Evolutionary conservation across 2,329 filamentous ascomycete species (phyloP), one percentile per base, ranked within the genome.

Genomic region (Alternaria sp.): DNA sequence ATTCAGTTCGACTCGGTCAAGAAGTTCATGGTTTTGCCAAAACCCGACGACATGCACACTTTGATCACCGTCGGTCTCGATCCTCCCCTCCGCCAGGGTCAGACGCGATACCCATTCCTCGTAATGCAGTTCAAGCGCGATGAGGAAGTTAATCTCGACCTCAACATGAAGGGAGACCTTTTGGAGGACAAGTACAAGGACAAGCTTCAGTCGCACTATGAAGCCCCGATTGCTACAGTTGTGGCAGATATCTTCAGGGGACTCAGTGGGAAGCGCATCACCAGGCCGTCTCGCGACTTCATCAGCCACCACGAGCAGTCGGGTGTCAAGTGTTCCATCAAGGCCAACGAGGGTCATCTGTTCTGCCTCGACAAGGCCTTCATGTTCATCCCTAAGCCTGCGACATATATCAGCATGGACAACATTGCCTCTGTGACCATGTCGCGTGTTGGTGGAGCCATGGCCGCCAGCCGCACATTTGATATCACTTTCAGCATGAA

Each of bases 91-190:
- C 91, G 96, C 67, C 96, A 99, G 83, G 96, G 96, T 73, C 96
- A 99, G 83, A 99, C 96, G 11, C 89, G 96, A 74, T 99, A 99
- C 79, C 96, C 96, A 9, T 99, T 99, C 84, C 86, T 99, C 68
- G 96, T 99, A 57, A 99, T 99, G 95, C 96, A 99, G 77, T 93
- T 97, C 80, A 98, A 98, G 86, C 90, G 93, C 72, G 96, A 99
- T 72, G 96, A 99, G 77, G 96, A 99, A 82, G 93, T 97, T 30
- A 95, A 93, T 45, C 91, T 99, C 64, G 96, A 98, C 77, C 85
- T 99, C 55, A 99, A 99, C 83, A 93, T 99, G 83, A 93, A 93
- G 53, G 93, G 97, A 76, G 93, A 97, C 63, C 85, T 95, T 72
- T 85, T 97, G 67, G 88, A 95, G 73, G 87, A 88, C 70, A 90